phyloP scores from a whole-genome alignment of 2,329 filamentous ascomycete species.

The Leptographium radiaticola region DNA sequence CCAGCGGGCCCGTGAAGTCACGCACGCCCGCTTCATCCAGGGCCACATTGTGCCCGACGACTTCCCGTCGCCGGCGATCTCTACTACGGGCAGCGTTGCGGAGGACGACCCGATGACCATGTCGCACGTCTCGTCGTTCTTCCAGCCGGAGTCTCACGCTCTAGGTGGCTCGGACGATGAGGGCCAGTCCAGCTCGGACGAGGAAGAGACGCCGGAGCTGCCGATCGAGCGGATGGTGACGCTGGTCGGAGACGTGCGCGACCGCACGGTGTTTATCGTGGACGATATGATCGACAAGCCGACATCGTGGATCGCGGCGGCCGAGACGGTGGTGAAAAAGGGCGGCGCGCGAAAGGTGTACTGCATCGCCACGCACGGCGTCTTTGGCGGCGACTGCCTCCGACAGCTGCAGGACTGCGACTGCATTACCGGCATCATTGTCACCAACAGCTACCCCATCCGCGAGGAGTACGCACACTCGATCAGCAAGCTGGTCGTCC shows the following conservation, averaged over 20 bases:
- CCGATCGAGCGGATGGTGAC: constrained; percentile 91
- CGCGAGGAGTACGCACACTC: constrained; percentile 55
- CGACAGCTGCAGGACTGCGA: constrained; percentile 84
- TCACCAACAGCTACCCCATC: constrained; percentile 96
- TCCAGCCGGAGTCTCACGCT: constrained; percentile 53
- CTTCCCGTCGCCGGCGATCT: constrained; percentile 65
- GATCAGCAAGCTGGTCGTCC: constrained; percentile 71
- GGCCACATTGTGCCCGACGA: constrained; percentile 94
- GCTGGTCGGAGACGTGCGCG: constrained; percentile 85
- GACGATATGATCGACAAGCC: constrained; percentile 99
- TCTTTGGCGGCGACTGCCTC: constrained; percentile 83
- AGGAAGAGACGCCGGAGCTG: constrained; percentile 53
- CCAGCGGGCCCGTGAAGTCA: constrained; percentile 75
- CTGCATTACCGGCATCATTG: constrained; percentile 85
- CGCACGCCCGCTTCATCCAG: constrained; percentile 79
- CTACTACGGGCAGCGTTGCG: constrained; percentile 50
- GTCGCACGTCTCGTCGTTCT: constrained; percentile 69
- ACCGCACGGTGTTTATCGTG: constrained; percentile 82
- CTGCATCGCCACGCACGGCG: constrained; percentile 91
- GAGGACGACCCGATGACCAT: constrained; percentile 75
- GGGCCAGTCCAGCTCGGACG: constrained; percentile 73
- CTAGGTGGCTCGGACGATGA: constrained; percentile 78
- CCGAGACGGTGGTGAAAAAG: constrained; percentile 89
- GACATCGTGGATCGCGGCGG: constrained; percentile 91
- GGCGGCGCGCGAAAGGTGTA: constrained; percentile 89